Base-by-base conservation (phyloP, 139 green algal genomes). In the Yamagishiella unicocca region DNA sequence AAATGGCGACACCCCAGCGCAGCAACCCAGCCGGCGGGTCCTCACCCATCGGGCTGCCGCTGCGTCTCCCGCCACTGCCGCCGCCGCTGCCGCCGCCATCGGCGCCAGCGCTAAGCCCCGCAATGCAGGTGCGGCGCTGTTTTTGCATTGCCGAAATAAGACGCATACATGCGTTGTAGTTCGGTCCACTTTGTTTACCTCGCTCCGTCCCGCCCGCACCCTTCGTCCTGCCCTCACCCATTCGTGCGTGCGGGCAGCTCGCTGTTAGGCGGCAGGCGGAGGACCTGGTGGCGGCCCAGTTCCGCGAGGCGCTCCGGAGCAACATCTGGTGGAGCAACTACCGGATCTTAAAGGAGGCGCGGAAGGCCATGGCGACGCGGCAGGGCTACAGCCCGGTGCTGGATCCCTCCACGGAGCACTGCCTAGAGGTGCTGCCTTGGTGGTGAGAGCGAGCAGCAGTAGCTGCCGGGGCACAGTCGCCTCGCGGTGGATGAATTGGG, bases 281-380 rank as follows among this genome's bases (percentile, higher is more conserved):
- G n/a, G n/a, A n/a, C n/a, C n/a, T n/a, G n/a, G n/a, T n/a, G n/a
- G n/a, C n/a, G n/a, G n/a, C 38, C 9, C 43, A 31, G 40, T 80
- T 58, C 43, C 40, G 27, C 0, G 42, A 80, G 27, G 35, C 53
- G 14, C 55, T 83, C 35, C 54, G 53, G 6, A n/a, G 14, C 53
- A 83, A 83, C 50, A 35, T 83, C 35, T 83, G 54, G 21, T 71
- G 53, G 53, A 83, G 21, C 76, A 83, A 83, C 76, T n/a, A 3
- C 29, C 40, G 61, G 3, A 9, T 85, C 2, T 85, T 43, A 24
- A 7, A 45, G 4, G 58, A 58, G 8, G 79, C 43, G 3, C 35
- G 27, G 38, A 19, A 29, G 9, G 53, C 19, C 50, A 70, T 68
- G 53, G 25, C 19, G 33, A 17, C n/a, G 42, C n/a, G n/a, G n/a